phyloP scores from a whole-genome alignment of 2,329 filamentous ascomycete genomes.

The Colletotrichum sp. region DNA sequence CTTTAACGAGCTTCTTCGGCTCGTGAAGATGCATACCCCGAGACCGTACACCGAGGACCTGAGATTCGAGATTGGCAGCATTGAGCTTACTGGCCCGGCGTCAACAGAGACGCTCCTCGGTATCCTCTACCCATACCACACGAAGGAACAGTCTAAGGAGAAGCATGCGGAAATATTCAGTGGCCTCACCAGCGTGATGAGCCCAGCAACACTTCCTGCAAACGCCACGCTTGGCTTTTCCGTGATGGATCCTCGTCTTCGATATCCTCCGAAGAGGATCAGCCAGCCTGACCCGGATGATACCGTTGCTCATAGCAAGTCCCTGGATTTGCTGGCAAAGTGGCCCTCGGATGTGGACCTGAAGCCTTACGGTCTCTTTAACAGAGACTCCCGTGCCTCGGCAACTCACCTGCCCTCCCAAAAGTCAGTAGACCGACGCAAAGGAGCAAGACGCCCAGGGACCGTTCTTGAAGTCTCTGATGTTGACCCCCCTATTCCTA shows the following conservation, averaged over 20 bases:
- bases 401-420: slow-evolving; percentile 75
- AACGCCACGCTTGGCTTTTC: slow-evolving; percentile 76
- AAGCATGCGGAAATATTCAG: slow-evolving; percentile 54
- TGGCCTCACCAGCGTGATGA: slow-evolving; percentile 64
- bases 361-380: slow-evolving; percentile 65
- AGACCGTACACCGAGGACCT: slow-evolving; percentile 70
- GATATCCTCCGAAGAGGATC: slow-evolving; percentile 71
- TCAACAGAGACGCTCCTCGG: slow-evolving; percentile 80
- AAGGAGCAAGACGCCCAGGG: slow-evolving; percentile 67
- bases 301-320: slow-evolving; percentile 36
- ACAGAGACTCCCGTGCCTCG: slow-evolving; percentile 67
- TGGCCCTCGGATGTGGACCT: slow-evolving; percentile 70
- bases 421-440: slow-evolving; percentile 81
- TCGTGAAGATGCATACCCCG: slow-evolving; percentile 66
- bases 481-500: slow-evolving; percentile 78
- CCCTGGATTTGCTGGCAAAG: slow-evolving; percentile 66
- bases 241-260: slow-evolving; percentile 79
- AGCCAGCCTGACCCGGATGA: slow-evolving; percentile 41
- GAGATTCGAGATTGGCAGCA: slow-evolving; percentile 69
- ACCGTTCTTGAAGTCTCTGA: slow-evolving; percentile 59
- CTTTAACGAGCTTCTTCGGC: slow-evolving; percentile 66
- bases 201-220: slow-evolving; percentile 71
- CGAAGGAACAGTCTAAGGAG: slow-evolving; percentile 35
- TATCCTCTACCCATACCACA: slow-evolving; percentile 62
- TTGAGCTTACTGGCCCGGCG: slow-evolving; percentile 68